Evolutionary conservation across 495 filamentous ascomycete genomes (phyloP).

Genomic region (Lasiosphaeria hispida): DNA sequence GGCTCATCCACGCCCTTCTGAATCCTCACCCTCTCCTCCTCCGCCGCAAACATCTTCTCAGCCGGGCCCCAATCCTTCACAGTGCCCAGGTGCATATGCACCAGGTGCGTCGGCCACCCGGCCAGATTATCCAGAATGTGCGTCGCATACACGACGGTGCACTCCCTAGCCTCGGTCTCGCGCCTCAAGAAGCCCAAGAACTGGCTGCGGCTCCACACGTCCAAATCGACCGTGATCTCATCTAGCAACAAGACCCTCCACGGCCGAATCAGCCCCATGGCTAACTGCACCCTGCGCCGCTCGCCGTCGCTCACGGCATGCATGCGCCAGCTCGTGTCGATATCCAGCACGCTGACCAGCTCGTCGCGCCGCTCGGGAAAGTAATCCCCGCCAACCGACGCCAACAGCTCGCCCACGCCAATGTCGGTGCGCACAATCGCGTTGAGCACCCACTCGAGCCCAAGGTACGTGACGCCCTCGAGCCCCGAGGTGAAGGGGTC

Average conservation of each 20-base stretch:
- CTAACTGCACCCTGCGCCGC: slow-evolving; percentile 84
- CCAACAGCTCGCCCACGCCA: slow-evolving; percentile 78
- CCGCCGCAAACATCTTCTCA: slow-evolving; percentile 43
- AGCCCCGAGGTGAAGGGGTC: slow-evolving; percentile 88
- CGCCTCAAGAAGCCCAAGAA: slow-evolving; percentile 84
- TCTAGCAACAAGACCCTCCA: slow-evolving; percentile 90
- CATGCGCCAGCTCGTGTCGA: slow-evolving; percentile 91
- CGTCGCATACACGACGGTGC: slow-evolving; percentile 95
- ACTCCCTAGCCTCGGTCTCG: slow-evolving; percentile 77
- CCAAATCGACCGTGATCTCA: slow-evolving; percentile 96
- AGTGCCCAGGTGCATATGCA: slow-evolving; percentile 85
- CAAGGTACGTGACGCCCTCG: slow-evolving; percentile 94
- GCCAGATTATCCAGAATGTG: slow-evolving; percentile 94
- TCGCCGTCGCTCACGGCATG: slow-evolving; percentile 92
- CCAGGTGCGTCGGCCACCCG: slow-evolving; percentile 90
- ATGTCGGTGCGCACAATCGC: slow-evolving; percentile 94
- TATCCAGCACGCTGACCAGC: slow-evolving; percentile 81
- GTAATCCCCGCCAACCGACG: slow-evolving; percentile 79
- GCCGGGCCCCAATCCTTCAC: slow-evolving; percentile 81
- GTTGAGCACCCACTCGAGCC: slow-evolving; percentile 98
- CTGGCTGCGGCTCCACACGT: slow-evolving; percentile 75
- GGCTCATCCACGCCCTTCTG: slow-evolving; percentile 28
- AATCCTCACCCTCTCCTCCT: slow-evolving; percentile 36
- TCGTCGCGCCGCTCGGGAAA: slow-evolving; percentile 82
- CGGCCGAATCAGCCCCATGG: slow-evolving; percentile 92